Conservation (phyloP, 306 rosid genomes). For the Vigna radiata region DNA sequence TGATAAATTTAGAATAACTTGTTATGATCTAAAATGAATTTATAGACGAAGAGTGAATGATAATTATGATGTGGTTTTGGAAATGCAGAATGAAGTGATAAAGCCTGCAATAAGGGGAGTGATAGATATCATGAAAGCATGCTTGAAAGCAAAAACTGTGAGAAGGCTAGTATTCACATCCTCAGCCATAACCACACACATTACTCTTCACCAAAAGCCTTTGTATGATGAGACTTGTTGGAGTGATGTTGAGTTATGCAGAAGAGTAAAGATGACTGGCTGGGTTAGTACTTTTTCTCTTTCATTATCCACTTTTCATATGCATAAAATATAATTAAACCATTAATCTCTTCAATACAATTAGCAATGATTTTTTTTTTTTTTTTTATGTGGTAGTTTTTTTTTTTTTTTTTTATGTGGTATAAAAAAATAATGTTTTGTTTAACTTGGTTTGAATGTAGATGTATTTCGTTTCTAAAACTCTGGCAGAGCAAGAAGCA, state of each 20-base stretch:
- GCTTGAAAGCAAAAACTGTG: not conserved
- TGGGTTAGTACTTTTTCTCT: not conserved
- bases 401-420: no score
- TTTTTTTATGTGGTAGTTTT: no score
- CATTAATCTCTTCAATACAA: no score
- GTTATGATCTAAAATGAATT: no score
- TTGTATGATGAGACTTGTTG: not conserved
- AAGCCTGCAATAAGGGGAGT: not conserved
- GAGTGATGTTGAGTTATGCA: not conserved
- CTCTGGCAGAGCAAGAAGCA: conserved; percentile 75
- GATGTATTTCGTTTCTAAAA: conserved; percentile 80
- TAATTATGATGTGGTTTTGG: not conserved
- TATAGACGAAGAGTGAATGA: no score
- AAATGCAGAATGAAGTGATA: not conserved
- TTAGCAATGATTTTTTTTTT: no score
- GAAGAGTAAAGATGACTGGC: not conserved
- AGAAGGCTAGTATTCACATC: not conserved
- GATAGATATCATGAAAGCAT: not conserved
- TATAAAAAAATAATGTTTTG: no score
- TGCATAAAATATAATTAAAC: no score
- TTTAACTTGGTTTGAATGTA: not conserved
- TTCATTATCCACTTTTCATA: not conserved
- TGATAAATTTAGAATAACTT: no score
- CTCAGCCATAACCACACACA: not conserved
- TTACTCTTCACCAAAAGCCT: not conserved